phyloP scores from a whole-genome alignment of 768 basidiomycete genomes.

The Amanita jacksonii region DNA sequence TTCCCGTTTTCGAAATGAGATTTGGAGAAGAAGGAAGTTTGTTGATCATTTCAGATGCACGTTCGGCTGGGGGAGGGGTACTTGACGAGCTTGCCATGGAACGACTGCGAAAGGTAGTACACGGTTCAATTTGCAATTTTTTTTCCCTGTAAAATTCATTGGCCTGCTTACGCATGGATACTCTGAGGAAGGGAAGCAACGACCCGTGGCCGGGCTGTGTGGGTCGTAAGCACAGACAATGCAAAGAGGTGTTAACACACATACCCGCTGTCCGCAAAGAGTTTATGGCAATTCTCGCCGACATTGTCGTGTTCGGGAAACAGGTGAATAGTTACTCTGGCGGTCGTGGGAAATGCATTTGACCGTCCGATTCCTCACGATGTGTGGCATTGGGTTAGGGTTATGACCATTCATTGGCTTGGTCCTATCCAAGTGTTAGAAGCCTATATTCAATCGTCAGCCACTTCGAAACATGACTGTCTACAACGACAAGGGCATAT shows the following conservation, averaged over 20 bases:
- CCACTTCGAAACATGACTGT: too few relatives aligned
- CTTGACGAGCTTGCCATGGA: constrained; percentile 51
- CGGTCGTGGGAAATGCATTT: background rate
- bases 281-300: constrained; percentile 62
- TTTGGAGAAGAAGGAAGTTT: constrained; percentile 76
- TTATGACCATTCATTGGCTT: background rate
- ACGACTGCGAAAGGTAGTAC: constrained; percentile 34
- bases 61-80: constrained; percentile 71
- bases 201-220: constrained; percentile 45
- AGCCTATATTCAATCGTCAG: too few relatives aligned
- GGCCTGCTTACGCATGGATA: constrained; percentile 36
- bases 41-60: constrained; percentile 85
- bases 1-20: constrained; percentile 91
- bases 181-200: constrained; percentile 37
- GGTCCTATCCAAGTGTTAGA: too few relatives aligned
- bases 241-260: constrained; percentile 11
- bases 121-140: constrained; percentile 9
- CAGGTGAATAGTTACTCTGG: background rate
- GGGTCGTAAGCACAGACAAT: constrained; percentile 7
- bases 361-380: constrained; percentile 2
- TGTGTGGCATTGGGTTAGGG: background rate
- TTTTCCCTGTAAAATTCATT: constrained; percentile 1
- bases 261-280: constrained; percentile 53
- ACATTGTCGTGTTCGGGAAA: constrained; percentile 30
- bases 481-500: too few relatives aligned